Conservation (phyloP, 116 monocot species). For the Zostera marina region DNA sequence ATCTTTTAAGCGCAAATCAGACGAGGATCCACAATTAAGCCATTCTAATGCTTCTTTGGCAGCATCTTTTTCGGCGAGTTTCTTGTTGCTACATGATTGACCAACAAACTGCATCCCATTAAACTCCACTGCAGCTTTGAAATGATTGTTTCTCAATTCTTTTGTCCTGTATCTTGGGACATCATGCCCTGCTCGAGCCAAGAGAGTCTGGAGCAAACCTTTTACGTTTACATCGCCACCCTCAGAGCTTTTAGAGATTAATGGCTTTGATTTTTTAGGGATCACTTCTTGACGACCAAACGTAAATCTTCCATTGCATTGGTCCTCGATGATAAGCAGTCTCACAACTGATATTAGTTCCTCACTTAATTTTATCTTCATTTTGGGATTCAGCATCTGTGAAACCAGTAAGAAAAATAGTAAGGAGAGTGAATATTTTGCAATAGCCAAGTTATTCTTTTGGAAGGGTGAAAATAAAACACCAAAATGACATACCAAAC, state of each 20-base stretch:
- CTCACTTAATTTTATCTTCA: conserved; percentile 37
- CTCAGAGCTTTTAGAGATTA: conserved; percentile 11
- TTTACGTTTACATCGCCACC: conserved; percentile 66
- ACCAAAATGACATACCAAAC: too few relatives aligned
- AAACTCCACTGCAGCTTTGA: conserved; percentile 64
- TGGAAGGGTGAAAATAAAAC: too few relatives aligned
- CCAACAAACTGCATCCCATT: conserved; percentile 94
- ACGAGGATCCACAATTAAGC: conserved; percentile 41
- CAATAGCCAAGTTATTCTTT: not conserved
- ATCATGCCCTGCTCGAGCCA: conserved; percentile 67
- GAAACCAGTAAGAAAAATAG: not conserved
- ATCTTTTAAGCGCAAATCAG: conserved; percentile 14
- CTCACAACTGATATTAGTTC: conserved; percentile 57
- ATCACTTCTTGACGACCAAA: conserved; percentile 62
- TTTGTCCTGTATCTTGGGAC: conserved; percentile 59
- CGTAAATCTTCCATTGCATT: conserved; percentile 63
- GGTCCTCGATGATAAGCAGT: conserved; percentile 58
- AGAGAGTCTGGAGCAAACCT: conserved; percentile 63
- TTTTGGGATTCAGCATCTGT: conserved; percentile 83
- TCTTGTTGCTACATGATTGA: conserved; percentile 65
- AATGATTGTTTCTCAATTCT: conserved; percentile 36
- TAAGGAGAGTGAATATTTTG: not conserved
- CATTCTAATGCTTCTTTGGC: conserved; percentile 72
- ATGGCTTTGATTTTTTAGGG: conserved; percentile 35
- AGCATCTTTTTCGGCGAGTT: conserved; percentile 76